Evolutionary conservation across 2,329 filamentous ascomycete genomes (phyloP).

Genomic region (Chrysosporium queenslandicum): DNA sequence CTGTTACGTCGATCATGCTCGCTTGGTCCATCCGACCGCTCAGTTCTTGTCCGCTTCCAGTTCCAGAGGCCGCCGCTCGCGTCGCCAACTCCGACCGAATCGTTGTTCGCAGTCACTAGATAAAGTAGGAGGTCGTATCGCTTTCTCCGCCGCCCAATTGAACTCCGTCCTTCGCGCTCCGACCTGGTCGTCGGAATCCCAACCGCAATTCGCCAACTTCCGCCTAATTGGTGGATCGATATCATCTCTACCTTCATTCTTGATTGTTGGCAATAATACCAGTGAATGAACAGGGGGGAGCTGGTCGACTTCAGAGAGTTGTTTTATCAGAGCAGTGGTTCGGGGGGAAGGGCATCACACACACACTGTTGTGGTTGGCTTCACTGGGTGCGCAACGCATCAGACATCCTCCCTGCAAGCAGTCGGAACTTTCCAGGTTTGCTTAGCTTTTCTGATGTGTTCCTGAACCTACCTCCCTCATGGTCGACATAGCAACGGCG

Average conservation of each 20-base stretch:
- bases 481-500: neutral
- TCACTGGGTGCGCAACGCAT: slow-evolving; percentile 3
- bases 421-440: slow-evolving; percentile 1
- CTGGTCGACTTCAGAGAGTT: neutral
- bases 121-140: neutral
- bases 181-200: slow-evolving; percentile 11
- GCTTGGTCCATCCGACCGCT: slow-evolving; percentile 12
- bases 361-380: slow-evolving; percentile 5
- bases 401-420: neutral
- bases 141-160: neutral
- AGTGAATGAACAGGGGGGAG: neutral
- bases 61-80: slow-evolving; percentile 9
- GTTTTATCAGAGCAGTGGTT: neutral
- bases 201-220: neutral
- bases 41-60: slow-evolving; percentile 2
- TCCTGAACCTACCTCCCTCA: neutral
- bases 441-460: slow-evolving; percentile 5
- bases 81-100: slow-evolving; percentile 15
- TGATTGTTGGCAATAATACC: neutral
- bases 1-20: slow-evolving; percentile 16
- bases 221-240: neutral
- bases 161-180: neutral
- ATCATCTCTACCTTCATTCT: neutral
- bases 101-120: slow-evolving; percentile 4
- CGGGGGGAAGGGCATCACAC: no score